Evolutionary conservation across 805 yeast species (phyloP), one percentile per base, ranked within the genome.

Genomic region (Cyberlindnera americana): DNA sequence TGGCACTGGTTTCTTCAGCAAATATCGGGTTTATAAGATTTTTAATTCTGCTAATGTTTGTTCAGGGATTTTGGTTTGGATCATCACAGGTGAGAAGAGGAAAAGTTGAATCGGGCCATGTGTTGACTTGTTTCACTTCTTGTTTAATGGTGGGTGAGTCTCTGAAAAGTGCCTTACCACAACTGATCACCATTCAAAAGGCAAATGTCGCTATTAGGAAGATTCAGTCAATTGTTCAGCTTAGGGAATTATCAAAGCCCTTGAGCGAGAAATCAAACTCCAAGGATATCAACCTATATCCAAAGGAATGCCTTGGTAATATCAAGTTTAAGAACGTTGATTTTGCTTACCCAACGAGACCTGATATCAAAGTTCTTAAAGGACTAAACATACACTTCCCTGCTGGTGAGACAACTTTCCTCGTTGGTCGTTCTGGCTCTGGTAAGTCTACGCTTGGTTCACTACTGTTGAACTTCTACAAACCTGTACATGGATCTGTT

Each of bases 21-120:
- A 89, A 87, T 54, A 59, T 73, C 17, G 81, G 84, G 0, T 30
- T 74, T 0, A 60, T 82, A 36, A 74, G 81, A 50, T 62, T 74
- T 18, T 49, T 90, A 4, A 71, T 82, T 0, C 65, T 87, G 27
- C 57, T 79, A 55, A 81, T 89, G 79, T 89, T 91, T 66, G 84
- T 90, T 3, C 96, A 87, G 60, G 95, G 91, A 0, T 85, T 93
- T 52, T 89, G 95, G 87, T 91, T 83, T 63, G 99, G 98, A 2
- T 74, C 82, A 21, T 69, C 69, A 32, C 72, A 85, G 67, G 81
- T 88, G 3, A 60, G 62, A 25, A 59, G 62, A 5, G 76, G 77
- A 0, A 67, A 72, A 8, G 56, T 80, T 12, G 50, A 65, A 1
- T 64, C 87, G 2, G 82, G 85, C 11, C 72, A 78, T 28, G 86